Conservation (phyloP, 192 early-diverging fungal genomes). For the Thoreauomyces humboldtii region DNA sequence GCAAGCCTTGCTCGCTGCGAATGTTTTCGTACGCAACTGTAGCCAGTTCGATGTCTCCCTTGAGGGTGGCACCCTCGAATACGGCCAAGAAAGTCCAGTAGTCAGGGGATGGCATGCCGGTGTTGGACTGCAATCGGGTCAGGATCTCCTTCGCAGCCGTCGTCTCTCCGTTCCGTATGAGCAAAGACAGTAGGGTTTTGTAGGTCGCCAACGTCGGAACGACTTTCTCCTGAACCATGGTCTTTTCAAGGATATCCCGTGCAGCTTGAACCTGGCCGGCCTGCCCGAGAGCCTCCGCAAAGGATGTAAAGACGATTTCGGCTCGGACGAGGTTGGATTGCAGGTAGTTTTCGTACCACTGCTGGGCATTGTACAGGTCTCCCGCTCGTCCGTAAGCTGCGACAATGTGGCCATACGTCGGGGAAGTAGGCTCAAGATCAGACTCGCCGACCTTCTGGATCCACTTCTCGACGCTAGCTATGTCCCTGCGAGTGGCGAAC, state of each 20-base stretch:
- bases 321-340: not conserved
- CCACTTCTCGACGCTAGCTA: conserved; percentile 10
- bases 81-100: not conserved
- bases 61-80: not conserved
- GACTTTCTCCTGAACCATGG: not conserved
- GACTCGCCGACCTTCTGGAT: conserved; percentile 3
- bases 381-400: not conserved
- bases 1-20: not conserved
- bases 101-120: not conserved
- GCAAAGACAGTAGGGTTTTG: not conserved
- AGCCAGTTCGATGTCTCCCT: not conserved
- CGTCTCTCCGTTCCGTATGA: not conserved
- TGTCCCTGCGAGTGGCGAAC: not conserved
- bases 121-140: not conserved
- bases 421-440: not conserved
- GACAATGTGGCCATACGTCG: not conserved
- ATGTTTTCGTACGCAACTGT: not conserved
- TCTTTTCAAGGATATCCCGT: conserved; percentile 6
- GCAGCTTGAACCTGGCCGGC: not conserved
- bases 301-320: not conserved
- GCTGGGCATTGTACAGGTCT: conserved; percentile 7
- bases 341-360: conserved; percentile 9
- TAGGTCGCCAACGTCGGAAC: not conserved
- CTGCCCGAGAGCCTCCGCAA: conserved; percentile 4
- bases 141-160: not conserved